Base-by-base conservation (phyloP, 2,329 filamentous ascomycete genomes). In the Sodiomyces alkalinus region DNA sequence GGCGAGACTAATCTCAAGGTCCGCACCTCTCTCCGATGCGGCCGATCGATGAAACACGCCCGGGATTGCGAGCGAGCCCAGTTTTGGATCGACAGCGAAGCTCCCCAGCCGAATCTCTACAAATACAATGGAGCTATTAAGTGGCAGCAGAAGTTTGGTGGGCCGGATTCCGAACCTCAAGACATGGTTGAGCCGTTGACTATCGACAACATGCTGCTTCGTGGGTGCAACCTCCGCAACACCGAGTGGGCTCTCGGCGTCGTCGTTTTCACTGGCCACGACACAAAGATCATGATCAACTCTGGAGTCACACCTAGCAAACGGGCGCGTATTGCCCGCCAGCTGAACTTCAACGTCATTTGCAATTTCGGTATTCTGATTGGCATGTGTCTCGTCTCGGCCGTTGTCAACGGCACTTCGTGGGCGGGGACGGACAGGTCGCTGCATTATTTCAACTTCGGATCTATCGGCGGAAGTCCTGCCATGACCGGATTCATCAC, bases 251-350 rank as follows among this genome's bases (percentile, higher is more conserved):
- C 85, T 30, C 67, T 98, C 5, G 90, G 86, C 29, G 69, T 98
- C 3, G 87, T 96, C 27, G 63, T 92, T 12, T 98, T 92, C 55
- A 96, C 90, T 10, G 90, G 90, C 19, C 75, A 86, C 46, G 87
- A 98, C 50, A 93, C 87, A 19, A 98, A 96, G 58, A 96, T 94
- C 50, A 98, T 98, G 90, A 80, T 94, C 60, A 98, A 98, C 49
- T 81, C 90, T 17, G 90, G 90, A 34, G 78, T 87, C 36, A 98
- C 90, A 2, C 90, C 92, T 9, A 92, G 74, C 49, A 98, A 98
- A 60, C 80, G 87, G 37, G 74, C 90, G 20, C 75, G 82, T 40
- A 86, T 98, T 43, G 82, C 86, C 29, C 78, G 83, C 37, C 86
- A 93, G 49, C 68, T 98, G 41, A 98, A 98, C 59, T 92, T 83